phyloP scores from a whole-genome alignment of 169 alveolate genomes.

The Eimeria tenella region DNA sequence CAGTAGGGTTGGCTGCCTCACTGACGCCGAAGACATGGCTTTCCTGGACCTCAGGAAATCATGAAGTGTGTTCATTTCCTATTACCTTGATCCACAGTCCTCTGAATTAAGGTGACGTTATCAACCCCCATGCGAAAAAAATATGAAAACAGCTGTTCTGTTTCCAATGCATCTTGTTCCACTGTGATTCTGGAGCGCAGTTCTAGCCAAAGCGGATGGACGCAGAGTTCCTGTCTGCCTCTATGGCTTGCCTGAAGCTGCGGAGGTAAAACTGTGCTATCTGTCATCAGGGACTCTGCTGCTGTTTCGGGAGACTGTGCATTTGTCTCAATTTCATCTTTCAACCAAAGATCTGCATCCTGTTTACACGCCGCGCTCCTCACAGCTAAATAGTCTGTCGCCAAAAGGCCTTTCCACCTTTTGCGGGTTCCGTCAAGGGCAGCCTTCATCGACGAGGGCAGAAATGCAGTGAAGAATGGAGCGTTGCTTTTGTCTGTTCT shows the following conservation, averaged over 20 bases:
- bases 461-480: constrained; percentile 18
- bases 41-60: too few relatives aligned
- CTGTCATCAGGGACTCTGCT: neutral
- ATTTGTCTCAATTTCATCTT: constrained; percentile 21
- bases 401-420: constrained; percentile 23
- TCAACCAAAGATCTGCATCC: constrained; percentile 59
- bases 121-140: constrained; percentile 62
- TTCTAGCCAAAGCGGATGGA: constrained; percentile 58
- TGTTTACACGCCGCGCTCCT: constrained; percentile 57
- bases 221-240: constrained; percentile 54
- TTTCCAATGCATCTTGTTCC: constrained; percentile 37
- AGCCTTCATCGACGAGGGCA: constrained; percentile 43
- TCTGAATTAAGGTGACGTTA: constrained; percentile 35
- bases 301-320: neutral
- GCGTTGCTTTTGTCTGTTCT: neutral
- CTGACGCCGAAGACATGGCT: neutral
- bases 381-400: constrained; percentile 23
- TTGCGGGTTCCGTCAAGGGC: constrained; percentile 2
- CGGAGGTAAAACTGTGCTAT: neutral
- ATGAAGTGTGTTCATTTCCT: neutral
- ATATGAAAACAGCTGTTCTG: constrained; percentile 39
- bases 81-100: constrained; percentile 49
- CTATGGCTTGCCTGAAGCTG: neutral
- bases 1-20: neutral
- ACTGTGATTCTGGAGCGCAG: constrained; percentile 32